Evolutionary conservation across 768 basidiomycete genomes (phyloP).

Genomic region (Mycena venus): DNA sequence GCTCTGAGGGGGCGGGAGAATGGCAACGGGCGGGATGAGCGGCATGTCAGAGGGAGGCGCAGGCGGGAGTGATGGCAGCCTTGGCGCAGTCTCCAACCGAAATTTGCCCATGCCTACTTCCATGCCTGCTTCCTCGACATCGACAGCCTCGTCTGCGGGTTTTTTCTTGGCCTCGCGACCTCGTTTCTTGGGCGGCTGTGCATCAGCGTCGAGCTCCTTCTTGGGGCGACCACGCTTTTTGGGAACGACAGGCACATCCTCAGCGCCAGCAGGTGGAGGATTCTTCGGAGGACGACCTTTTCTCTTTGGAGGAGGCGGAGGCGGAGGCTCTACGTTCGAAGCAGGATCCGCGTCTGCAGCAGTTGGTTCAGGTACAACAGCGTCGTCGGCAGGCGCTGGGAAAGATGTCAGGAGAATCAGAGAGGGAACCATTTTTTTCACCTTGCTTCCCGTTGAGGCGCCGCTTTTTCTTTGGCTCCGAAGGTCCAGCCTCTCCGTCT

Average conservation of each 20-base stretch:
- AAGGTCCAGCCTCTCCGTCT: constrained; percentile 19
- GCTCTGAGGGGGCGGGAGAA: background rate
- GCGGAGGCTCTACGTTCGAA: background rate
- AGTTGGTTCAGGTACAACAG: background rate
- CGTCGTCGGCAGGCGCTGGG: constrained; percentile 7
- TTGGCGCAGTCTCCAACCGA: constrained; percentile 33
- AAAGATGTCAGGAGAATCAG: background rate
- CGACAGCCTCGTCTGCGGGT: background rate
- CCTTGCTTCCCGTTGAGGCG: constrained; percentile 29
- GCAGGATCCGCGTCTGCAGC: background rate
- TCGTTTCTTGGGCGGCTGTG: constrained; percentile 48
- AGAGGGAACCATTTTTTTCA: background rate
- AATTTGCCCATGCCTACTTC: background rate
- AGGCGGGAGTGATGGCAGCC: background rate
- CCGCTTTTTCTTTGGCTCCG: constrained; percentile 41
- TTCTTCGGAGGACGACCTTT: constrained; percentile 17
- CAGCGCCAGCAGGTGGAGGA: background rate
- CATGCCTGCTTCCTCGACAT: too few species aligned
- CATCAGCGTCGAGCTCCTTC: constrained; percentile 26
- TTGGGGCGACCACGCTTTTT: constrained; percentile 57
- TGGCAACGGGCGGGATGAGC: constrained; percentile 17
- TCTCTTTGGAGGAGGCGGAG: constrained; percentile 44
- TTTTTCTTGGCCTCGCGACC: constrained; percentile 40
- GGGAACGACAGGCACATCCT: constrained; percentile 9
- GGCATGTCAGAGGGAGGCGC: background rate